Conservation (phyloP, 2,329 filamentous ascomycete species). For the Fusarium devonianum region DNA sequence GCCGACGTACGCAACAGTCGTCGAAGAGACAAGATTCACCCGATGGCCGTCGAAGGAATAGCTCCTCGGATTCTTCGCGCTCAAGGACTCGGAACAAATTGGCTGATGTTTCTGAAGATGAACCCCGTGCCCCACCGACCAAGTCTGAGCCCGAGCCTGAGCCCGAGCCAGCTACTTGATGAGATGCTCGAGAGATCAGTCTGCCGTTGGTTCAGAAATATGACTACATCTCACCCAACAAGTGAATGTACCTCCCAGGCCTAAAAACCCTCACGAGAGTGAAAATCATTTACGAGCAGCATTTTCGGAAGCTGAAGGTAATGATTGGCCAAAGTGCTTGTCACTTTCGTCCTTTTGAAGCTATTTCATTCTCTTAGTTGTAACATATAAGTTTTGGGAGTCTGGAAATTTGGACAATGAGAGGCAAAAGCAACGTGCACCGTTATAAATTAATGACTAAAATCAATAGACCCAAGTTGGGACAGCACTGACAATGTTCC, state of each 20-base stretch:
- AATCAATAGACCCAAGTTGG: background rate
- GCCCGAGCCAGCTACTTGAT: conserved; percentile 18
- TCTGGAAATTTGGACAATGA: background rate
- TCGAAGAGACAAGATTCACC: conserved; percentile 27
- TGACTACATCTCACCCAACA: no score
- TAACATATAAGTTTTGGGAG: background rate
- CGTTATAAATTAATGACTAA: background rate
- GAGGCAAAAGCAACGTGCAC: background rate
- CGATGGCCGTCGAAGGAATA: conserved; percentile 54
- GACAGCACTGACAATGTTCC: no score
- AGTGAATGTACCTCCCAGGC: no score
- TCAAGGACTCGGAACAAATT: conserved; percentile 59
- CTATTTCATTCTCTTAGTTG: conserved; percentile 8
- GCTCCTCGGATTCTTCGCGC: conserved; percentile 60
- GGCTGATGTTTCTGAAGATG: conserved; percentile 61
- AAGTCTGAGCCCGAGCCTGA: conserved; percentile 31
- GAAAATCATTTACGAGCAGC: conserved; percentile 16
- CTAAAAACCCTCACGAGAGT: conserved; percentile 17
- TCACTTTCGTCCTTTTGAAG: conserved; percentile 1
- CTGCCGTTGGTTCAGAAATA: conserved; percentile 2
- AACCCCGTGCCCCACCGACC: conserved; percentile 30
- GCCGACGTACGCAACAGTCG: conserved; percentile 15
- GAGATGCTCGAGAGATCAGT: conserved; percentile 39
- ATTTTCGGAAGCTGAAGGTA: conserved; percentile 23
- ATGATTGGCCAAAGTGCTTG: conserved; percentile 18